A percentile compares a stretch with the other conserved stretches of the same genome.
Evolutionary conservation across 495 filamentous ascomycete genomes (phyloP).

Genomic region (Clohesyomyces aquaticus): DNA sequence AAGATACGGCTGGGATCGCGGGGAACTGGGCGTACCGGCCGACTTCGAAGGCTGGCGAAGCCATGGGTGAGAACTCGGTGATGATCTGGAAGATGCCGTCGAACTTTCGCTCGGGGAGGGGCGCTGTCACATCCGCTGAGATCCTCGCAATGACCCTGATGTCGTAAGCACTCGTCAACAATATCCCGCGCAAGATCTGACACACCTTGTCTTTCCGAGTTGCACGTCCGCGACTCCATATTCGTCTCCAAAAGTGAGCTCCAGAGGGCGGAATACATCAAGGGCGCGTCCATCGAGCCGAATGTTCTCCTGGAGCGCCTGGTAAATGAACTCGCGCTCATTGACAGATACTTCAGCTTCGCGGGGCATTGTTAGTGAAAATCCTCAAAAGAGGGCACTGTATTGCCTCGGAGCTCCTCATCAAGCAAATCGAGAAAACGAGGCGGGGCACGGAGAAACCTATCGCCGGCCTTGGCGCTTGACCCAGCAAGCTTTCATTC

Average conservation of each 20-base stretch:
- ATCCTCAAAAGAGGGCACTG: conserved; percentile 16
- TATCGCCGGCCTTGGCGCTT: conserved; percentile 21
- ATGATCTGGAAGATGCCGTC: conserved; percentile 92
- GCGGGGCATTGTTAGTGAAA: conserved; percentile 70
- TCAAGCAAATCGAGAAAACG: conserved; percentile 8
- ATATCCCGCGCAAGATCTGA: not conserved
- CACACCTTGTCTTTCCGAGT: conserved; percentile 86
- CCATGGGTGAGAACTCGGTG: conserved; percentile 90
- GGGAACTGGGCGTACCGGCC: conserved; percentile 61
- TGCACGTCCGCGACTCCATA: conserved; percentile 88
- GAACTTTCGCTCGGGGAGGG: conserved; percentile 85
- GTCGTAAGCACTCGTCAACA: too few species aligned
- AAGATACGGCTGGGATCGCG: not conserved
- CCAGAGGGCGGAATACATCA: conserved; percentile 75
- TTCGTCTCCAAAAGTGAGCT: conserved; percentile 83
- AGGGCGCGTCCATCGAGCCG: conserved; percentile 81
- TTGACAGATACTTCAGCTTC: conserved; percentile 64
- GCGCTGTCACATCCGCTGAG: conserved; percentile 82
- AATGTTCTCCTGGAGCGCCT: conserved; percentile 63
- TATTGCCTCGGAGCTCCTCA: conserved; percentile 6
- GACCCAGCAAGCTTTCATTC: not conserved
- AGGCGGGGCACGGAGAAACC: conserved; percentile 28
- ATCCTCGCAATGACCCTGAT: conserved; percentile 79
- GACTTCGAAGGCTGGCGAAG: conserved; percentile 85
- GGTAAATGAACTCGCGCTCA: conserved; percentile 49